Percentiles rank a stretch among this genome's conserved stretches.
Conservation (phyloP, 2,329 filamentous ascomycete species). For the Monilinia aucupariae region DNA sequence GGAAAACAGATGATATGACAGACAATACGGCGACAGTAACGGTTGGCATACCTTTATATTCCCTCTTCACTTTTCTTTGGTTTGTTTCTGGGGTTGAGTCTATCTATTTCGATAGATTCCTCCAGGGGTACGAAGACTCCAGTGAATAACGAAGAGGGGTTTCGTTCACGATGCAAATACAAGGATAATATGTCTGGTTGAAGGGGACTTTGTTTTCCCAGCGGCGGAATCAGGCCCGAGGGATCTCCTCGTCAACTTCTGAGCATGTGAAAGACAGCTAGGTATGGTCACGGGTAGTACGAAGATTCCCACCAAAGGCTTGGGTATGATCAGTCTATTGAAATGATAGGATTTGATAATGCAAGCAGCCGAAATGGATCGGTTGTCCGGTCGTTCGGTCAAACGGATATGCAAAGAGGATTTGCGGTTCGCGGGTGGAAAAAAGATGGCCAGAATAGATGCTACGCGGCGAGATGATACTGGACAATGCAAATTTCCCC, state of each 20-base stretch:
- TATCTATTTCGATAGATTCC: no score
- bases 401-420: slow-evolving; percentile 12
- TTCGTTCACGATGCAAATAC: background rate
- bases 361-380: background rate
- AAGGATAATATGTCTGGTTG: background rate
- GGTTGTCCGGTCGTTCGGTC: slow-evolving; percentile 3
- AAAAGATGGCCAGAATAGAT: background rate
- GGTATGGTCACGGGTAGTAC: background rate
- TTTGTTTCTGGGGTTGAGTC: no score
- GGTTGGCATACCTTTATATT: slow-evolving; percentile 10
- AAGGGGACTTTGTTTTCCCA: background rate
- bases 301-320: background rate
- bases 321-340: background rate
- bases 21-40: background rate
- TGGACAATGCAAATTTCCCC: background rate
- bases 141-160: background rate
- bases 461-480: background rate
- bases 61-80: background rate
- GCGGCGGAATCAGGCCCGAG: background rate
- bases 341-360: background rate
- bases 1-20: background rate
- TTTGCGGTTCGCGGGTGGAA: background rate
- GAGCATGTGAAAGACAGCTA: slow-evolving; percentile 7
- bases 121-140: background rate
- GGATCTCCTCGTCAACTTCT: background rate